These are phyloP conservation scores for Xylaria palmicola DNA, from an alignment of 495 filamentous ascomycete genomes.

Conservation along the genomic window DNA sequence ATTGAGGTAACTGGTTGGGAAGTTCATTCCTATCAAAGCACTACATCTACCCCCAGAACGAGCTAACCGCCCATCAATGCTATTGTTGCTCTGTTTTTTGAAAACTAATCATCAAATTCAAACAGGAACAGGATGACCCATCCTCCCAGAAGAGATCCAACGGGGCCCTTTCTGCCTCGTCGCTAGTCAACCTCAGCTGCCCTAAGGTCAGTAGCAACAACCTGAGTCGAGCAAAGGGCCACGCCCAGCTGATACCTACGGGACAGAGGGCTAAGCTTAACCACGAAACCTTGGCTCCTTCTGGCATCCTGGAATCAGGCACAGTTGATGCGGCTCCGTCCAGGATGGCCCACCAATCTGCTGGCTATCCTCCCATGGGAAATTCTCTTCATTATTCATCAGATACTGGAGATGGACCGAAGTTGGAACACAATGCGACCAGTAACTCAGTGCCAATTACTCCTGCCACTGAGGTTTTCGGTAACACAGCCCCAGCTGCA, in stretches of 20 bases:
- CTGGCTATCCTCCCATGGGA: conserved; percentile 31
- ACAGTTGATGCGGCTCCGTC: conserved; percentile 63
- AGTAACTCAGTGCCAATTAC: conserved; percentile 57
- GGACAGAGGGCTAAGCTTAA: conserved; percentile 49
- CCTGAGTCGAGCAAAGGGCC: not conserved
- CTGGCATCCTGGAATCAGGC: conserved; percentile 34
- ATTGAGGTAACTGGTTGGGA: too few species aligned
- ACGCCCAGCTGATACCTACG: conserved; percentile 27
- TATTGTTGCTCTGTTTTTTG: not conserved
- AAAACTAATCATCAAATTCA: conserved; percentile 11
- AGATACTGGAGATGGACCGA: conserved; percentile 8
- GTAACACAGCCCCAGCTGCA: conserved; percentile 43
- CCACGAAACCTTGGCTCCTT: conserved; percentile 37
- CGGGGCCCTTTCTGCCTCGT: conserved; percentile 45
- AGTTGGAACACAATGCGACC: conserved; percentile 47
- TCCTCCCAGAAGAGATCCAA: conserved; percentile 42
- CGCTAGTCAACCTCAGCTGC: conserved; percentile 48
- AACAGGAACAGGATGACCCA: conserved; percentile 21
- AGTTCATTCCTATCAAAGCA: too few species aligned
- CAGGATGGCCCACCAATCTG: conserved; percentile 67
- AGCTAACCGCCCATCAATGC: too few species aligned
- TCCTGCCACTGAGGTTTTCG: conserved; percentile 54
- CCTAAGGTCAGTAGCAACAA: conserved; percentile 37
- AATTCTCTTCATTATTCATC: not conserved
- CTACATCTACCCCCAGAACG: too few species aligned